Evolutionary conservation across 73 alveolate genomes (phyloP).

Genomic region (Strombidium stylifer): DNA sequence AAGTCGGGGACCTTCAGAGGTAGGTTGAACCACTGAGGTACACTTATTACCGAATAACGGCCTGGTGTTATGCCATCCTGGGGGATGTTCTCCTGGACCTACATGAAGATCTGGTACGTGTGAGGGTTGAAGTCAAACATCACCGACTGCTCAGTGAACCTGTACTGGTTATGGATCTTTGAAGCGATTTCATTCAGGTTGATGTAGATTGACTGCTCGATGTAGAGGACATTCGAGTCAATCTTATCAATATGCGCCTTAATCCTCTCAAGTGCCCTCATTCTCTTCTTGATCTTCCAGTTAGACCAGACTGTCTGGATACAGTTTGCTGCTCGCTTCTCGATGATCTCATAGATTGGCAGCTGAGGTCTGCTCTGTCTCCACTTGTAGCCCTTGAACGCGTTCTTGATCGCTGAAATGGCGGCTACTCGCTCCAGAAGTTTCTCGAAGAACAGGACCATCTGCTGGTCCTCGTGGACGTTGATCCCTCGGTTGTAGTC

Average conservation of each 20-base stretch:
- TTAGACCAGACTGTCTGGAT: constrained; percentile 47
- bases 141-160: constrained; percentile 29
- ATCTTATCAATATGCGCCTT: neutral
- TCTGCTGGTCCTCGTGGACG: constrained; percentile 1
- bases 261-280: constrained; percentile 24
- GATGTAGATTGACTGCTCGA: neutral
- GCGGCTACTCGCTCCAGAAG: constrained; percentile 20
- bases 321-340: constrained; percentile 41
- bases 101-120: neutral
- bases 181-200: neutral
- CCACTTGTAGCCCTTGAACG: constrained; percentile 3
- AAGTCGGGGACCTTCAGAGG: neutral
- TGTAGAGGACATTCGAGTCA: neutral
- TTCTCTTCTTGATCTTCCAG: constrained; percentile 36
- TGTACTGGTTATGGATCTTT: neutral
- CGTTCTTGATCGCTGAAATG: constrained; percentile 21
- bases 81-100: neutral
- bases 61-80: neutral
- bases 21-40: constrained; percentile 14
- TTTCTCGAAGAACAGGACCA: constrained; percentile 41
- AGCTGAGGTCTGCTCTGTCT: neutral
- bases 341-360: no score
- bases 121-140: constrained; percentile 30
- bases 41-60: neutral
- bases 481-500: constrained; percentile 23